Conservation (phyloP, 495 filamentous ascomycete genomes). For the Hypoxylon lenormandii region DNA sequence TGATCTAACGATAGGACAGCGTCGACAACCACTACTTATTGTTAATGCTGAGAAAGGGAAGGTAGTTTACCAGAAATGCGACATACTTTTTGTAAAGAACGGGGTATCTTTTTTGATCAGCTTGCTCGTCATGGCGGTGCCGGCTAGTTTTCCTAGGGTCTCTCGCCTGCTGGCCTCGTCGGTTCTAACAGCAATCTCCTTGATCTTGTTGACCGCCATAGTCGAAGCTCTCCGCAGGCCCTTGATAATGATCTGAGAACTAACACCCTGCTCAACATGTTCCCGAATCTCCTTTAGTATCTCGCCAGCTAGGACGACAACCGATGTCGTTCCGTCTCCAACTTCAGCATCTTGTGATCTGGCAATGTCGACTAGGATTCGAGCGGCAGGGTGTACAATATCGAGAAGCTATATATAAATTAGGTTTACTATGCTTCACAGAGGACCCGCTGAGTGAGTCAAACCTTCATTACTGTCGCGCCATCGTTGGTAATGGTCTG, state of each 20-base stretch:
- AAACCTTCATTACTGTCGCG: constrained; percentile 97
- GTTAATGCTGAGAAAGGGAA: constrained; percentile 24
- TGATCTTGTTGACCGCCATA: constrained; percentile 98
- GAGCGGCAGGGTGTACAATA: constrained; percentile 96
- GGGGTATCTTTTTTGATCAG: constrained; percentile 95
- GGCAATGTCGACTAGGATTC: constrained; percentile 97
- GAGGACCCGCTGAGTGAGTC: constrained; percentile 22
- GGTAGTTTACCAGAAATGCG: neutral
- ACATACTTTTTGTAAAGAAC: constrained; percentile 96
- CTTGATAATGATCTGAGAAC: constrained; percentile 97
- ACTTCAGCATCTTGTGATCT: constrained; percentile 99
- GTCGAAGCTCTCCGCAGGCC: constrained; percentile 85
- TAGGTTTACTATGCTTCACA: too few species aligned
- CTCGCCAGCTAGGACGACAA: constrained; percentile 94
- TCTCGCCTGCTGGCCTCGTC: constrained; percentile 87
- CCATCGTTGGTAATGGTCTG: constrained; percentile 99
- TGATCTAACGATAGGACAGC: constrained; percentile 97
- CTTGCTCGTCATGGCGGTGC: constrained; percentile 99
- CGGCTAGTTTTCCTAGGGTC: constrained; percentile 88
- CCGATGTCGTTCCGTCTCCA: constrained; percentile 95
- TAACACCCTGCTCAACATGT: constrained; percentile 94
- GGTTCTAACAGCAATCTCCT: constrained; percentile 93
- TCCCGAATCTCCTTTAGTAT: constrained; percentile 95
- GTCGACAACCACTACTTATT: constrained; percentile 86
- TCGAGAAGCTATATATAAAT: constrained; percentile 78